Evolutionary conservation across 75 land plant species (phyloP), one percentile per base, ranked within the genome.

Genomic region (Sequoia sempervirens): DNA sequence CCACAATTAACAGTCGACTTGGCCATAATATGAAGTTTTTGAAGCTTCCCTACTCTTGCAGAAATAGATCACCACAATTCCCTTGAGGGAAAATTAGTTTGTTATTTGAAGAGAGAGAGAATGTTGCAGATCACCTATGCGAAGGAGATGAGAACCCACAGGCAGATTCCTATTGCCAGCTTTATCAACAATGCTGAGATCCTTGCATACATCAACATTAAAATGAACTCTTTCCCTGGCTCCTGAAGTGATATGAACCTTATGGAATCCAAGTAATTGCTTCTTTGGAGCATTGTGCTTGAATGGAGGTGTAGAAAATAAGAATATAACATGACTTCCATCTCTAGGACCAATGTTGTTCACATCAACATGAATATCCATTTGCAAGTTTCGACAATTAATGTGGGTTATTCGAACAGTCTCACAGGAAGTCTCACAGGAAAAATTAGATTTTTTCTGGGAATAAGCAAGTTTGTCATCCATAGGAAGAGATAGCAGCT

Each of bases 251-350:
- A 95, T 75, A 66, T 87, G 90, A 18, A 93, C 90, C 76, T 90
- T 92, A 81, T 87, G 72, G 73, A 91, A 95, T 2, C 75, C 88
- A 64, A 95, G 89, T 52, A 95, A 82, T 72, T 89, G 90, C 87
- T 87, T 92, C 47, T 40, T 26, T 2, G 84, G 83, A 32, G 89
- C 87, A 86, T 83, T 56, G 70, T 52, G 58, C 11, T 86, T 86
- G 1, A 30, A 70, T 58, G 93, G 93, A 17, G 89, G 90, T 14
- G 79, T 88, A 2, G 90, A 56, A 76, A 84, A 91, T 5, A 92
- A 88, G 0, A 95, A 86, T 40, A 95, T 69, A 0, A 92, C 89
- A 45, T 95, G 90, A 23, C 86, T 38, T 5, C 95, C 97, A 45
- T 91, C 93, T 28, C 80, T 40, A 2, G 79, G 64, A 20, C 95